A percentile compares a stretch with the other conserved stretches of the same genome.
These are phyloP conservation scores for Gossypium ekmanianum DNA, from an alignment of 345 rosid species.

Conservation along the genomic window DNA sequence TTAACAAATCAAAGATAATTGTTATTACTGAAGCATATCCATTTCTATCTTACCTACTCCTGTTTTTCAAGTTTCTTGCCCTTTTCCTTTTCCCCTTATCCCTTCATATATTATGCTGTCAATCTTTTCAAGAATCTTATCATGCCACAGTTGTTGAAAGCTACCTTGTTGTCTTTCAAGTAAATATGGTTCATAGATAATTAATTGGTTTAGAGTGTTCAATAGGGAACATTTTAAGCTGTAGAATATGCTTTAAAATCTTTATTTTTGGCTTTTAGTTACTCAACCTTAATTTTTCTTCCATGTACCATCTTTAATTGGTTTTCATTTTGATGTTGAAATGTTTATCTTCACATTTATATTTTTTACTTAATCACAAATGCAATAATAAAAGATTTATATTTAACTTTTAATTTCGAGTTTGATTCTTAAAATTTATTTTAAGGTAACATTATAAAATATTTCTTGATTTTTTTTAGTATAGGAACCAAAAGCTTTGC, in stretches of 20 bases:
- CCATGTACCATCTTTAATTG: not conserved
- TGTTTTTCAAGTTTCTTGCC: not conserved
- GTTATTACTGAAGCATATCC: not conserved
- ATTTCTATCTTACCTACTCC: conserved; percentile 7
- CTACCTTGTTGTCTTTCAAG: not conserved
- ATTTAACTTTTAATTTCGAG: too few relatives aligned
- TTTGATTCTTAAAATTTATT: too few relatives aligned
- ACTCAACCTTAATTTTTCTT: not conserved
- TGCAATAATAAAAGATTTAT: too few relatives aligned
- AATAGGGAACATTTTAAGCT: not conserved
- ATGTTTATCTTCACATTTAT: not conserved
- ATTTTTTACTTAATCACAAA: too few relatives aligned
- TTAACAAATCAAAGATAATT: not conserved
- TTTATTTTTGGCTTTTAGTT: conserved; percentile 12
- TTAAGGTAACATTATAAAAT: too few relatives aligned
- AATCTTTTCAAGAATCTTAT: conserved; percentile 14
- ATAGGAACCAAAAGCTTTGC: not conserved
- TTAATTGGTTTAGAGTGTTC: conserved; percentile 6
- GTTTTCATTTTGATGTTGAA: conserved; percentile 12
- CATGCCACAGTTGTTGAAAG: conserved; percentile 2
- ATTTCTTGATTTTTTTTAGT: not conserved
- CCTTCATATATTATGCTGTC: not conserved
- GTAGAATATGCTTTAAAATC: not conserved
- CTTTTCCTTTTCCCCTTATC: not conserved
- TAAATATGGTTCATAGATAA: not conserved